Conservation (phyloP, 768 basidiomycete species). For the Termitomyces sp. region DNA sequence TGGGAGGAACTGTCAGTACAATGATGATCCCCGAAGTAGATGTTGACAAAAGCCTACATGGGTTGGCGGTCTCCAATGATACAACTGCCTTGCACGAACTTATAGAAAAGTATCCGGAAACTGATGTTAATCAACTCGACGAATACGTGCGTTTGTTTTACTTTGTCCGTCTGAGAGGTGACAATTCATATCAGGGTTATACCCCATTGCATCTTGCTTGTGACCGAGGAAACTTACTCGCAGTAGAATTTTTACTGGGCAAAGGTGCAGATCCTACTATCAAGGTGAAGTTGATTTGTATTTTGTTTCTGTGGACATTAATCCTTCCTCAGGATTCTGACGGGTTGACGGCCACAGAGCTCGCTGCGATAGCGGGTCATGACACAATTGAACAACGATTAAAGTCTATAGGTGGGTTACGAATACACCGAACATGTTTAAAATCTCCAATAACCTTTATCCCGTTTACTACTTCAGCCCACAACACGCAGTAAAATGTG, state of each 20-base stretch:
- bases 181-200: constrained; percentile 66
- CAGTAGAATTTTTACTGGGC: constrained; percentile 53
- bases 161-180: neutral
- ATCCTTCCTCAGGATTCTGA: constrained; percentile 53
- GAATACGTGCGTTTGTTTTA: constrained; percentile 55
- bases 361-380: constrained; percentile 57
- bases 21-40: constrained; percentile 35
- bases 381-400: constrained; percentile 40
- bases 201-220: constrained; percentile 84
- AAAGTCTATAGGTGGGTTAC: neutral
- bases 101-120: constrained; percentile 33
- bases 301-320: neutral
- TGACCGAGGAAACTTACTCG: constrained; percentile 65
- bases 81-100: constrained; percentile 36
- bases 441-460: neutral
- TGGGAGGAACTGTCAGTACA: constrained; percentile 63
- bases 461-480: neutral
- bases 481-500: neutral
- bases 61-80: constrained; percentile 57
- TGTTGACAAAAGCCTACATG: constrained; percentile 45
- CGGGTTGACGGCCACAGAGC: constrained; percentile 50
- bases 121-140: constrained; percentile 57
- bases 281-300: constrained; percentile 46
- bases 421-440: neutral
- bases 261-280: constrained; percentile 60